Conservation (phyloP, 768 basidiomycete genomes). For the Auricularia cornea region DNA sequence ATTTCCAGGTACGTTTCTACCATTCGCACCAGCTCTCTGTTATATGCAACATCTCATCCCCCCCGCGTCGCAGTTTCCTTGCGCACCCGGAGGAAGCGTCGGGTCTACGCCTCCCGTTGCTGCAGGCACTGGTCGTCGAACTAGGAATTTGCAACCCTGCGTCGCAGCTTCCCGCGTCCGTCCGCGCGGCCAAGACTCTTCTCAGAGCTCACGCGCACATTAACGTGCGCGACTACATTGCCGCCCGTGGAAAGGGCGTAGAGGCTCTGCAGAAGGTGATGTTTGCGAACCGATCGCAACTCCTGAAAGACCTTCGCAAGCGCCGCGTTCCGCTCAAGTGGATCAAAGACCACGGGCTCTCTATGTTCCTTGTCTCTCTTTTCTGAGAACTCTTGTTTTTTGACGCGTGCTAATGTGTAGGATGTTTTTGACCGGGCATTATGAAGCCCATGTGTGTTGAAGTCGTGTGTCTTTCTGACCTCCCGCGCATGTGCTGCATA, state of each 20-base stretch:
- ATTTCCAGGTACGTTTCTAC: constrained; percentile 48
- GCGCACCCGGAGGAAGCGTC: constrained; percentile 38
- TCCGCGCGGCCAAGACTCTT: constrained; percentile 59
- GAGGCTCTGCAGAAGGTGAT: constrained; percentile 51
- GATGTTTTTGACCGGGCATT: neutral
- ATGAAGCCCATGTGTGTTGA: no score
- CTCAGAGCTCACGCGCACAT: constrained; percentile 60
- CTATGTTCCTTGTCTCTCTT: neutral
- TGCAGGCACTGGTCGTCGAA: constrained; percentile 71
- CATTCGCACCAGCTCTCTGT: neutral
- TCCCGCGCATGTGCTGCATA: no score
- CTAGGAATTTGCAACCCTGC: constrained; percentile 39
- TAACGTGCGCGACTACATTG: constrained; percentile 67
- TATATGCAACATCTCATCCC: neutral
- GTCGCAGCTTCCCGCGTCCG: constrained; percentile 42
- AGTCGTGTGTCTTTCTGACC: no score
- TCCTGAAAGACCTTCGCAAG: constrained; percentile 51
- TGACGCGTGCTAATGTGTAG: neutral
- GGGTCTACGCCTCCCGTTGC: constrained; percentile 46
- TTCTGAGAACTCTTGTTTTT: neutral
- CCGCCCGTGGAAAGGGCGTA: constrained; percentile 53
- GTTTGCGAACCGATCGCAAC: constrained; percentile 51
- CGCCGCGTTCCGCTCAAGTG: neutral
- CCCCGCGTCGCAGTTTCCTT: constrained; percentile 38
- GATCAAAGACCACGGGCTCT: neutral